These are phyloP conservation scores for Chlorella sp. DNA, from an alignment of 139 green algal genomes.

Conservation along the genomic window DNA sequence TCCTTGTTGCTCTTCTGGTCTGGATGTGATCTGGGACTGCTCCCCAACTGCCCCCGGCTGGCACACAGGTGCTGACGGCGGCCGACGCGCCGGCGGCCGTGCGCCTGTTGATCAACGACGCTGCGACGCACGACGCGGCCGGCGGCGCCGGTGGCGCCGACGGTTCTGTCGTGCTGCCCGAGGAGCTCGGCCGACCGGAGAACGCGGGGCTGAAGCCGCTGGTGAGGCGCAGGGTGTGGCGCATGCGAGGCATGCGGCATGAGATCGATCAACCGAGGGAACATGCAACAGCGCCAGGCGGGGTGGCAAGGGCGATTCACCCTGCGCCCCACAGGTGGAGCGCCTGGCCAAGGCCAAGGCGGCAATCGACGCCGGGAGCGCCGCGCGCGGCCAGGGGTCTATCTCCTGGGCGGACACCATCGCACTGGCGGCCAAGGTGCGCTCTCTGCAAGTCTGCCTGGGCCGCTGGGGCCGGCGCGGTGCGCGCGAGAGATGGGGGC, in stretches of 20 bases:
- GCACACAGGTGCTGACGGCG: constrained; percentile 41
- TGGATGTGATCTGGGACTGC: no score
- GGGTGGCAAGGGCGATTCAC: not conserved
- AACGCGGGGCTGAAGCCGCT: constrained; percentile 66
- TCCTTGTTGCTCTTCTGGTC: not conserved
- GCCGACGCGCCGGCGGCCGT: constrained; percentile 56
- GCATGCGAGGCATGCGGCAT: not conserved
- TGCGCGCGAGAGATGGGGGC: no score
- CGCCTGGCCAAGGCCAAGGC: constrained; percentile 57
- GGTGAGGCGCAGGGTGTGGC: constrained; percentile 41
- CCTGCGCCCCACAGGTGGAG: not conserved
- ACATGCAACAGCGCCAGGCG: not conserved
- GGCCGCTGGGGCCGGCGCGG: not conserved
- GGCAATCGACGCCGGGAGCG: constrained; percentile 59
- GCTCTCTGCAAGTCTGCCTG: not conserved
- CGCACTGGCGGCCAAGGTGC: constrained; percentile 51
- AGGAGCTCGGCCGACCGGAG: constrained; percentile 71
- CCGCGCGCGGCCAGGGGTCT: constrained; percentile 35
- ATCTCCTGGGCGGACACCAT: constrained; percentile 76
- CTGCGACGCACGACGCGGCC: constrained; percentile 66
- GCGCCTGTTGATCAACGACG: constrained; percentile 74
- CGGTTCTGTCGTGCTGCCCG: constrained; percentile 72
- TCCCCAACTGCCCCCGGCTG: not conserved
- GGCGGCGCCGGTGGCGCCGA: constrained; percentile 76
- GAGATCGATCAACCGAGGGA: not conserved